phyloP scores from a whole-genome alignment of 768 basidiomycete species.

The Crassisporium funariophilum region DNA sequence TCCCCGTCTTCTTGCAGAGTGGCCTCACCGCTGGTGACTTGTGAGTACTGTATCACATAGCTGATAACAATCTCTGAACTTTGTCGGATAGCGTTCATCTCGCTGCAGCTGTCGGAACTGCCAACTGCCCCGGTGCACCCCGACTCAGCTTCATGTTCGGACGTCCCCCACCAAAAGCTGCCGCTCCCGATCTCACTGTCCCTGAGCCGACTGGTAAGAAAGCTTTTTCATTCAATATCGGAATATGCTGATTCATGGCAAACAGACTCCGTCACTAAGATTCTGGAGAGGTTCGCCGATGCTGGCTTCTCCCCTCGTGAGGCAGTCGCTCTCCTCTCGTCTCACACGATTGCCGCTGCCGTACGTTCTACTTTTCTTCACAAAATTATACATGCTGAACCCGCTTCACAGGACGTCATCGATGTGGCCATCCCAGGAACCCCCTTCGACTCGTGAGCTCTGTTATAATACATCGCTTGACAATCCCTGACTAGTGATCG shows the following conservation, averaged over 20 bases:
- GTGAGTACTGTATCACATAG: slow-evolving; percentile 7
- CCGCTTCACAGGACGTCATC: slow-evolving; percentile 19
- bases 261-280: slow-evolving; percentile 24
- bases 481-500: not conserved
- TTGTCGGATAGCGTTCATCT: slow-evolving; percentile 18
- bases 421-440: slow-evolving; percentile 28
- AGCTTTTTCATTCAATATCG: slow-evolving; percentile 7
- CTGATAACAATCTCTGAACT: not conserved
- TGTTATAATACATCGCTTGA: not conserved
- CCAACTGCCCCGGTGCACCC: too few species aligned
- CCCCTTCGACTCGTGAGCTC: slow-evolving; percentile 35
- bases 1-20: slow-evolving; percentile 13
- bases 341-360: slow-evolving; percentile 28
- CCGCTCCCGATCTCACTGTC: too few species aligned
- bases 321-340: slow-evolving; percentile 25
- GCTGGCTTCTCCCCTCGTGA: slow-evolving; percentile 26
- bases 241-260: not conserved
- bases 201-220: too few species aligned
- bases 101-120: slow-evolving; percentile 28
- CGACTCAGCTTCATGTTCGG: too few species aligned
- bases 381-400: not conserved
- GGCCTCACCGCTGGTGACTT: slow-evolving; percentile 21
- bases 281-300: slow-evolving; percentile 27
- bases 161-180: too few species aligned
- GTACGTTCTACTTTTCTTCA: slow-evolving; percentile 4